Conservation (phyloP, 345 rosid species). For the Acer negundo region DNA sequence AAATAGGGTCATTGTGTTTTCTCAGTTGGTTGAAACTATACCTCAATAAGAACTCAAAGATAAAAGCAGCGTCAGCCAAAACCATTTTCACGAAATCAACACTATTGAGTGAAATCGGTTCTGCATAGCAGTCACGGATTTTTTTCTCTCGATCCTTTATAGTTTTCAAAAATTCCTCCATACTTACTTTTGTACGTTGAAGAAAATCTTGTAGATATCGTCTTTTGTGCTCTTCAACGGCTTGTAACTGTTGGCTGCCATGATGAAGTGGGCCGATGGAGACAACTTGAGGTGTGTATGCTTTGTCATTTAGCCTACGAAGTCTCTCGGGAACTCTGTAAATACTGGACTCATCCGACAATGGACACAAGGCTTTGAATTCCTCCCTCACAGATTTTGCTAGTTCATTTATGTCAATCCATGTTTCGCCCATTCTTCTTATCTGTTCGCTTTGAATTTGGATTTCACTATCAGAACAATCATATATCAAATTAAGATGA, state of each 20-base stretch:
- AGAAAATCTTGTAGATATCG: slow-evolving; percentile 21
- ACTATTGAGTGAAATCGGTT: neutral
- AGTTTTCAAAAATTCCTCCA: neutral
- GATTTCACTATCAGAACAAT: neutral
- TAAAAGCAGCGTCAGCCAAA: slow-evolving; percentile 15
- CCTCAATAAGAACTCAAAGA: slow-evolving; percentile 19
- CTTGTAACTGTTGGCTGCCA: neutral
- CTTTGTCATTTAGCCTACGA: neutral
- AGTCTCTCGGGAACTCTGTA: slow-evolving; percentile 16
- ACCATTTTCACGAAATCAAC: slow-evolving; percentile 24
- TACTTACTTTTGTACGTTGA: neutral
- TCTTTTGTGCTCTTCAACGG: slow-evolving; percentile 25
- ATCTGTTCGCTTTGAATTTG: no score
- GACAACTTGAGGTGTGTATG: slow-evolving; percentile 9
- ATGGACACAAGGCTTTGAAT: neutral
- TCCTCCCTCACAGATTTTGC: neutral
- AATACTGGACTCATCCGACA: neutral
- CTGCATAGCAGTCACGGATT: slow-evolving; percentile 14
- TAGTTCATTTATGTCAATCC: slow-evolving; percentile 7
- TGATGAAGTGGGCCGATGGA: slow-evolving; percentile 31
- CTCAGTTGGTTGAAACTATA: neutral
- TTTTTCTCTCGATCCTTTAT: neutral
- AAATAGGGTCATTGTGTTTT: neutral
- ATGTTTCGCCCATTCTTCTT: neutral
- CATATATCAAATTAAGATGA: neutral